Evolutionary conservation across 768 basidiomycete species (phyloP).

Genomic region (Strobilomyces echinocephalus): DNA sequence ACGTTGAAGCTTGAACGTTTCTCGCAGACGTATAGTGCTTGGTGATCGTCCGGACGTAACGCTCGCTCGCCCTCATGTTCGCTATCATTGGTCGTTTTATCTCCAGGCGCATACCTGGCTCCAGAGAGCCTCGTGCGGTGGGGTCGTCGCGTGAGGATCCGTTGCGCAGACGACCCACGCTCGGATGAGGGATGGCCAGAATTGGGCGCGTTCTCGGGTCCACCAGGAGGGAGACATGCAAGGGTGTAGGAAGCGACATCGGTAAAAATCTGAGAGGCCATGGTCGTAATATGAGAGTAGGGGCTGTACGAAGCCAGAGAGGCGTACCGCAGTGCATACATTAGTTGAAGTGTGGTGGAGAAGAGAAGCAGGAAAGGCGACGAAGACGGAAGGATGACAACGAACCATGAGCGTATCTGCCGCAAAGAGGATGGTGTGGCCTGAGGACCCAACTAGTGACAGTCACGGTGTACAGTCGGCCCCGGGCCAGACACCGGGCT

Average conservation of each 20-base stretch:
- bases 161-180: slow-evolving; percentile 78
- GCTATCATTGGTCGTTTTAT: slow-evolving; percentile 23
- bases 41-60: no score
- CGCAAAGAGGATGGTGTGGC: no score
- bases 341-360: slow-evolving; percentile 43
- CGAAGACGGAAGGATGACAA: slow-evolving; percentile 50
- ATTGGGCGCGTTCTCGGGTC: not conserved
- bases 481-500: no score
- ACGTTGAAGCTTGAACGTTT: no score
- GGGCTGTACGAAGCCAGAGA: slow-evolving; percentile 75
- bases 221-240: slow-evolving; percentile 23
- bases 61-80: no score
- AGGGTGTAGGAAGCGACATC: slow-evolving; percentile 45
- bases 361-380: slow-evolving; percentile 35
- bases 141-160: slow-evolving; percentile 88
- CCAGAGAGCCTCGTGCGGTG: slow-evolving; percentile 86
- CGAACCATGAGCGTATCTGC: slow-evolving; percentile 34
- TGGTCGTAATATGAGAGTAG: slow-evolving; percentile 61
- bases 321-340: slow-evolving; percentile 55
- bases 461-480: no score
- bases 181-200: slow-evolving; percentile 56
- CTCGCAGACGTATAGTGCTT: no score
- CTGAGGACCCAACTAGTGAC: no score
- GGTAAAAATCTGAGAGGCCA: slow-evolving; percentile 52
- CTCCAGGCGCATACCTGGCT: slow-evolving; percentile 76